phyloP scores from a whole-genome alignment of 148 eudicot species.

The Tetragonia tetragonoides region DNA sequence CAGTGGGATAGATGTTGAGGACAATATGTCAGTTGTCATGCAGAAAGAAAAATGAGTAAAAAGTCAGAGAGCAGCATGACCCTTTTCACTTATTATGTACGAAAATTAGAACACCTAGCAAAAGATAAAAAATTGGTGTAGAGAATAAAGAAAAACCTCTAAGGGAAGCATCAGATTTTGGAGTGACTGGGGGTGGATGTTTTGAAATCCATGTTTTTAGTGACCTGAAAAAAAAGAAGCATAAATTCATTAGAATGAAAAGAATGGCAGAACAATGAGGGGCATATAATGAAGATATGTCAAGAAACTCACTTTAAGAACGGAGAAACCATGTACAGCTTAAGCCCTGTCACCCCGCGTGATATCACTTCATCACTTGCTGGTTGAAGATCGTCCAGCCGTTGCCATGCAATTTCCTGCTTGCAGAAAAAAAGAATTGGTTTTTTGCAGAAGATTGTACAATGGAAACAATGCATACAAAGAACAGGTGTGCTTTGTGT shows the following conservation, averaged over 20 bases:
- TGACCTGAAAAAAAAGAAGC: constrained; percentile 46
- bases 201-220: constrained; percentile 72
- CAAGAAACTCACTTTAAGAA: constrained; percentile 64
- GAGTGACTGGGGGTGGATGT: constrained; percentile 53
- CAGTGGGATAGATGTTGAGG: too few species aligned
- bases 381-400: constrained; percentile 86
- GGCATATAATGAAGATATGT: constrained; percentile 3
- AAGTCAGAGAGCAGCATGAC: too few species aligned
- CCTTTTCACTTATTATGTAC: too few species aligned
- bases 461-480: too few species aligned
- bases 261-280: constrained; percentile 1
- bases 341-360: constrained; percentile 84
- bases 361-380: constrained; percentile 86
- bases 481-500: too few species aligned
- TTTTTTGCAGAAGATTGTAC: neutral
- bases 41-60: too few species aligned
- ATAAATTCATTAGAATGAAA: constrained; percentile 9
- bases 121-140: neutral
- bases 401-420: constrained; percentile 99
- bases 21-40: too few species aligned
- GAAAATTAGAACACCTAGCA: too few species aligned
- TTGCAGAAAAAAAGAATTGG: neutral
- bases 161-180: constrained; percentile 48
- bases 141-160: constrained; percentile 52
- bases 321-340: constrained; percentile 99